Evolutionary conservation across 495 filamentous ascomycete genomes (phyloP).

Genomic region (Paragyromitra xinjiangensis): DNA sequence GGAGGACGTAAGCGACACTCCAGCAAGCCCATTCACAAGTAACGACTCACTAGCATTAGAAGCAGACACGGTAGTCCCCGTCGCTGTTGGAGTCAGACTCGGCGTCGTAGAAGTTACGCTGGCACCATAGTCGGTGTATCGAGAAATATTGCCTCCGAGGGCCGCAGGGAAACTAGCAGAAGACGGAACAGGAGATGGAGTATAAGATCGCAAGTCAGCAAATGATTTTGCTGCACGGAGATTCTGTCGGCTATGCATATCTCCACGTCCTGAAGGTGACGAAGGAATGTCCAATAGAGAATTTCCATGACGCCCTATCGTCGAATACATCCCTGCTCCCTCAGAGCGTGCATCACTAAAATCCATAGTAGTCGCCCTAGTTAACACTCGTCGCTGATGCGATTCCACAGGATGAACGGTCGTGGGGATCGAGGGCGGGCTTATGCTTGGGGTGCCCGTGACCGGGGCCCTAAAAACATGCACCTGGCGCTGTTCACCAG

Average conservation of each 20-base stretch:
- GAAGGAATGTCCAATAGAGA: constrained; percentile 84
- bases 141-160: constrained; percentile 70
- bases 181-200: constrained; percentile 90
- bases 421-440: constrained; percentile 70
- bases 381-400: constrained; percentile 76
- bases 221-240: constrained; percentile 97
- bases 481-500: constrained; percentile 83
- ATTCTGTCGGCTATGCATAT: constrained; percentile 71
- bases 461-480: constrained; percentile 76
- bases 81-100: constrained; percentile 78
- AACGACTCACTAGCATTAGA: constrained; percentile 71
- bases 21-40: constrained; percentile 73
- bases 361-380: constrained; percentile 96
- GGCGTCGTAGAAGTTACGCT: constrained; percentile 75
- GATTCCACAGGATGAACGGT: constrained; percentile 74
- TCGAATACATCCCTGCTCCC: constrained; percentile 73
- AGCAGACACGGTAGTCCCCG: constrained; percentile 65
- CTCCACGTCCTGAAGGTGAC: constrained; percentile 72
- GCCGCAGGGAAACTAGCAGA: constrained; percentile 84
- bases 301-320: constrained; percentile 76
- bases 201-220: constrained; percentile 92
- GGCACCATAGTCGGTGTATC: constrained; percentile 71
- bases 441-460: constrained; percentile 64
- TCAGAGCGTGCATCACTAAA: constrained; percentile 87
- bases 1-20: constrained; percentile 65